Evolutionary conservation across 2,329 filamentous ascomycete species (phyloP), one percentile per base, ranked within the genome.

Genomic region (Reticulascus tulasneorum): DNA sequence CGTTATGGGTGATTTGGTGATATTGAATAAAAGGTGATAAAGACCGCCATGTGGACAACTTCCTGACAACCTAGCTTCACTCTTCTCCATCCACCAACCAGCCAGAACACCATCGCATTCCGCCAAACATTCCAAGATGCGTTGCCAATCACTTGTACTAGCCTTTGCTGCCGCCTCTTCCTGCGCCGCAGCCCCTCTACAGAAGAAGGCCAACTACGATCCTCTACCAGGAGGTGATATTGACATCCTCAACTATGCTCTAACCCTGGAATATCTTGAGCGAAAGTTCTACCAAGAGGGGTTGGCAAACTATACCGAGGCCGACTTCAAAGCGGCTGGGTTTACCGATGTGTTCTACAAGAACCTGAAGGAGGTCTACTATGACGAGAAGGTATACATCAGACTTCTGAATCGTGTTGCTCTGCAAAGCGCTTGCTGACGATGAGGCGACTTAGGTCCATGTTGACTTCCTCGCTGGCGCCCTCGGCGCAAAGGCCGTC

Each of bases 241-340:
- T 28, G 50, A 54, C 33, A 69, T 70, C 33, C 58, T 70, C 35
- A 66, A 68, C 56, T 71, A 69, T 33, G 67, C 68, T 15, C 53
- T 71, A 16, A 64, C 66, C 2, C 66, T 77, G 6, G 74, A 78
- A 56, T 66, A 73, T 36, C 68, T 77, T 21, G 81, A 85, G 59
- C 63, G 75, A 42, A 67, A 65, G 37, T 84, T 84, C 61, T 85
- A 85, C 60, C 60, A 64, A 23, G 53, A 80, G 31, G 79, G 72
- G 23, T 63, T 84, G 5, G 54, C 62, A 39, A 79, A 77, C 48
- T 84, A 74, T 62, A 69, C 66, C 20, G 55, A 68, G 41, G 45
- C 53, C 2, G 65, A 78, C 46, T 82, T 82, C 51, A 75, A 73
- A 29, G 75, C 75, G 11, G 71, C 67, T 50, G 55, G 67, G 33